Evolutionary conservation across 2,329 filamentous ascomycete genomes (phyloP).

Genomic region (Colletotrichum australisinense): DNA sequence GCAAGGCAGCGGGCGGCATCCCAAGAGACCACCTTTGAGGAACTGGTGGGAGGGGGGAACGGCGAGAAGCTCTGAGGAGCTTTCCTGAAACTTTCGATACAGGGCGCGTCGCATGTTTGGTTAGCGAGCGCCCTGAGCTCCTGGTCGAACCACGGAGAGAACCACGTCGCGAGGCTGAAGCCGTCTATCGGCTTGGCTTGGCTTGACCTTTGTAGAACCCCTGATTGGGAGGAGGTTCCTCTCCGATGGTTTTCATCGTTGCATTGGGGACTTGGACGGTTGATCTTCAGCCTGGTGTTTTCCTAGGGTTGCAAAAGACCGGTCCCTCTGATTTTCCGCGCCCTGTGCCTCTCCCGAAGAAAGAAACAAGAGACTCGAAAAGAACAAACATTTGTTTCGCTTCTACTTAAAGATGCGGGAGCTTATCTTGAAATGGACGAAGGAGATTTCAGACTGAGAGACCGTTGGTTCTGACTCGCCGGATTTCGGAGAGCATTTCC

Average conservation of each 20-base stretch:
- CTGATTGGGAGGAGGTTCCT: neutral
- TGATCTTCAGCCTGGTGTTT: conserved; percentile 4
- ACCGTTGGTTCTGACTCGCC: neutral
- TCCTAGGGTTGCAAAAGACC: neutral
- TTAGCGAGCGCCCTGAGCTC: conserved; percentile 28
- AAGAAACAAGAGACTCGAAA: neutral
- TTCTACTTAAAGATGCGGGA: conserved; percentile 17
- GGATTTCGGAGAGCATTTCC: neutral
- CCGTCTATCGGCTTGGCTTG: neutral
- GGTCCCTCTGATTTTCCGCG: neutral
- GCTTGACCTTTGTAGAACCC: neutral
- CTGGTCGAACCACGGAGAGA: neutral
- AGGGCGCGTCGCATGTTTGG: conserved; percentile 42
- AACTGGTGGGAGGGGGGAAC: neutral
- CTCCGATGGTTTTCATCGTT: neutral
- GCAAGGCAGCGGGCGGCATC: conserved; percentile 15
- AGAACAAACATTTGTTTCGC: conserved; percentile 12
- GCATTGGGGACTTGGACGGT: neutral
- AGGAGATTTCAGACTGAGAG: neutral
- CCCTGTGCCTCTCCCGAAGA: neutral
- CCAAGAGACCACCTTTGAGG: neutral
- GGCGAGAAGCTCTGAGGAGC: conserved; percentile 17
- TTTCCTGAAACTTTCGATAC: conserved; percentile 41
- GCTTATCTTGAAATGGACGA: conserved; percentile 7
- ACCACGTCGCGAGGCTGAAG: conserved; percentile 23